Conservation (phyloP, 495 filamentous ascomycete genomes). For the Lindgomyces ingoldianus region DNA sequence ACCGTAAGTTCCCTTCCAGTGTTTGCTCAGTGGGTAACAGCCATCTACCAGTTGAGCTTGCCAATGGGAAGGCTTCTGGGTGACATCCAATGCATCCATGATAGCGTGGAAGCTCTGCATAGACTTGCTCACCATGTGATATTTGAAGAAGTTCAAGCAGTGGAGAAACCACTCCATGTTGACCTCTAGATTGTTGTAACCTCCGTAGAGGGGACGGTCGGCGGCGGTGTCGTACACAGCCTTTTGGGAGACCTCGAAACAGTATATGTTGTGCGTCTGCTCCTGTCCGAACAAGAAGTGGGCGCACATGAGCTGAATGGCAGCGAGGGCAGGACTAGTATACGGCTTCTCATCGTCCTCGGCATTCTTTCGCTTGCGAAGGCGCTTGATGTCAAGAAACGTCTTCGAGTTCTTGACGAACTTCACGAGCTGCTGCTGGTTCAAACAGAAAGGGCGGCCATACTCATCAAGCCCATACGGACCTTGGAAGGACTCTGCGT, state of each 20-base stretch:
- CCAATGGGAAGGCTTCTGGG: constrained; percentile 38
- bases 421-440: constrained; percentile 9
- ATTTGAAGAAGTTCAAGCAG: constrained; percentile 46
- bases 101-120: constrained; percentile 28
- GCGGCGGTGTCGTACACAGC: constrained; percentile 36
- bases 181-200: constrained; percentile 33
- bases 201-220: constrained; percentile 35
- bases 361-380: background rate
- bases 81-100: constrained; percentile 18
- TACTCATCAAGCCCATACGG: constrained; percentile 3
- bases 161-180: constrained; percentile 42
- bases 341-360: background rate
- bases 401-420: constrained; percentile 26
- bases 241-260: constrained; percentile 38
- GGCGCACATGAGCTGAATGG: constrained; percentile 38
- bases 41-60: constrained; percentile 11
- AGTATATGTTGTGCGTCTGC: constrained; percentile 12
- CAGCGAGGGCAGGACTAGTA: constrained; percentile 21
- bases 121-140: constrained; percentile 41
- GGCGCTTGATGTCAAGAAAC: constrained; percentile 11
- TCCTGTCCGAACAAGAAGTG: constrained; percentile 37
- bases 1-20: constrained; percentile 46
- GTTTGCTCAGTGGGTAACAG: constrained; percentile 26
- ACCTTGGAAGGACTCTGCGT: constrained; percentile 31
- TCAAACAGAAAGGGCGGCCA: constrained; percentile 22